Percentiles rank a stretch among this genome's conserved stretches.
phyloP scores from a whole-genome alignment of 2,329 filamentous ascomycete genomes.

The Claviceps paspali region DNA sequence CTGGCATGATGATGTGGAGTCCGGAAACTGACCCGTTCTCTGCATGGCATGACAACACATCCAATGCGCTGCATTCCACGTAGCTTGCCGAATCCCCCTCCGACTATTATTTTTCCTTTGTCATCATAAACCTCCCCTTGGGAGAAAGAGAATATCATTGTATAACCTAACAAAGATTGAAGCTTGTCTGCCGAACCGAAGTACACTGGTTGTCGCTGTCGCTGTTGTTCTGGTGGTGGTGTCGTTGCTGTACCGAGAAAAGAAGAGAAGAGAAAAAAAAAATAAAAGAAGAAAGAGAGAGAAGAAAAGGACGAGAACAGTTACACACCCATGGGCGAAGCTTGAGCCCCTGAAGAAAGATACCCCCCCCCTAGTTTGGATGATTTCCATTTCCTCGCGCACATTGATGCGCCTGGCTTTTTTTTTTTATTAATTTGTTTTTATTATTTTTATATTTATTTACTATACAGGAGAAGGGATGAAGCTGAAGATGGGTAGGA shows the following conservation, averaged over 20 bases:
- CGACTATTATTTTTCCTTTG: background rate
- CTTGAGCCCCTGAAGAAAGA: slow-evolving; percentile 22
- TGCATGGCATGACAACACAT: too few relatives aligned
- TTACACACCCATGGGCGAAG: slow-evolving; percentile 17
- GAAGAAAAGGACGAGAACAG: background rate
- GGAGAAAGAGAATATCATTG: too few relatives aligned
- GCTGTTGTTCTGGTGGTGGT: background rate
- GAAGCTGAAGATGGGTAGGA: too few relatives aligned
- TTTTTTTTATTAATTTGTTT: background rate
- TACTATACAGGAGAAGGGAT: background rate
- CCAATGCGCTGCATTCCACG: background rate
- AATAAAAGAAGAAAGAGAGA: background rate
- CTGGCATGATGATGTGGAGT: too few relatives aligned
- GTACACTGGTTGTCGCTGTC: too few relatives aligned
- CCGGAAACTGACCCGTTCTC: too few relatives aligned
- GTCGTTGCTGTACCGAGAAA: background rate
- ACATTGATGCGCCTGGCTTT: slow-evolving; percentile 4
- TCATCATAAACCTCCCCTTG: too few relatives aligned
- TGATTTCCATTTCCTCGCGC: slow-evolving; percentile 5
- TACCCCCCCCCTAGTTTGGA: slow-evolving; percentile 22
- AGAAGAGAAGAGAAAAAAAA: background rate
- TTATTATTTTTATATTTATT: slow-evolving; percentile 2
- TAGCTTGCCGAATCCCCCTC: background rate
- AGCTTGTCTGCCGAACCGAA: too few relatives aligned
- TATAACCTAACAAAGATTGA: too few relatives aligned